Evolutionary conservation across 2,329 filamentous ascomycete genomes (phyloP).

Genomic region (Sclerotinia nivalis): DNA sequence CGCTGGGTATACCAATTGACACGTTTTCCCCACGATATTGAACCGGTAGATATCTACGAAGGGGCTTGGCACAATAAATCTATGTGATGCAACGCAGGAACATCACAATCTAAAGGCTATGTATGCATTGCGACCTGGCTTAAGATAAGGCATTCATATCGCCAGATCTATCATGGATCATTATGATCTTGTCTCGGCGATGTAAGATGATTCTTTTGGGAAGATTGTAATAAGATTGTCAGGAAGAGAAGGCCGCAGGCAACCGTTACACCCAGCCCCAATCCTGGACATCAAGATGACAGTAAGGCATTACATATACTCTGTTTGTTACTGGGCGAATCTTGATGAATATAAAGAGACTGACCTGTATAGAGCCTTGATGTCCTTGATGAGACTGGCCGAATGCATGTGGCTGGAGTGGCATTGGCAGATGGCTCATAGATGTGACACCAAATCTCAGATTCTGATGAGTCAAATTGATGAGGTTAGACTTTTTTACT

Average conservation of each 20-base stretch:
- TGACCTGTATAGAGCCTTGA: conserved; percentile 1
- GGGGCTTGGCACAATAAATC: background rate
- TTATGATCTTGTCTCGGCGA: background rate
- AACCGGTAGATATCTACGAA: background rate
- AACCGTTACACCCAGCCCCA: background rate
- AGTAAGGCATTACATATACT: background rate
- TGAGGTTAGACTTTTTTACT: background rate
- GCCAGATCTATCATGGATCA: background rate
- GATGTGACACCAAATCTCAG: background rate
- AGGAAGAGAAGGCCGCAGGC: background rate
- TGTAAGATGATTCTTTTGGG: background rate
- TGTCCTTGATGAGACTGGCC: background rate
- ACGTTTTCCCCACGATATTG: conserved; percentile 9
- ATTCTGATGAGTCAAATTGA: conserved; percentile 2
- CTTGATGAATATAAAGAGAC: background rate
- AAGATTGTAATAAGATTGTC: background rate
- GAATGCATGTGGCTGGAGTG: background rate
- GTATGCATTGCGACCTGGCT: conserved; percentile 5
- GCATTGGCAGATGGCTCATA: background rate
- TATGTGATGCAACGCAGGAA: background rate
- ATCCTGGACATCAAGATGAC: background rate
- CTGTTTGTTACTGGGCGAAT: background rate
- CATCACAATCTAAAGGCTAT: background rate
- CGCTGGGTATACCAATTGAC: background rate
- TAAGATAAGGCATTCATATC: conserved; percentile 5